phyloP scores from a whole-genome alignment of 306 rosid species.

The Phaseolus lunatus region DNA sequence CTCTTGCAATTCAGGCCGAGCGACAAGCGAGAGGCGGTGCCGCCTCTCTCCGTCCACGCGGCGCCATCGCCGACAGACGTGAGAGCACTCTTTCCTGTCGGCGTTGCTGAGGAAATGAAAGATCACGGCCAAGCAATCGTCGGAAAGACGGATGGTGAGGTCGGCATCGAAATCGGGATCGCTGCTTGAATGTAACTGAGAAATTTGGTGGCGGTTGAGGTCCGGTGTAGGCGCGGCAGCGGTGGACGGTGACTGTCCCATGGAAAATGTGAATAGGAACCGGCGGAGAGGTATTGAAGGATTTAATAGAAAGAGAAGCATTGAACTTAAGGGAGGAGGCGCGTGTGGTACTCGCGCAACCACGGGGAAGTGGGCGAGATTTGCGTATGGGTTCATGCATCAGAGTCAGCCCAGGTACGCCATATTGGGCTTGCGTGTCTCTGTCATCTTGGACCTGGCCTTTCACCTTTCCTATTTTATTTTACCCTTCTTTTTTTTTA shows the following conservation, averaged over 20 bases:
- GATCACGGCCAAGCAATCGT: conserved; percentile 67
- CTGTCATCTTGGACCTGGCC: conserved; percentile 18
- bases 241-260: conserved; percentile 79
- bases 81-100: conserved; percentile 70
- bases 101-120: conserved; percentile 63
- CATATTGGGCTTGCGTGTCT: conserved; percentile 28
- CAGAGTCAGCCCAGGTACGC: conserved; percentile 39
- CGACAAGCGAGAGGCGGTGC: conserved; percentile 63
- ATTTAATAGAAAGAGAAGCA: not conserved
- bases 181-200: conserved; percentile 1
- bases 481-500: not conserved
- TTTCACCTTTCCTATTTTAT: not conserved
- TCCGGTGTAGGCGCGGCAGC: conserved; percentile 44
- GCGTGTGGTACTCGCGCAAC: conserved; percentile 50
- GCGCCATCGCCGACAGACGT: conserved; percentile 71
- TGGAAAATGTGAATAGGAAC: not conserved
- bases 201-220: not conserved
- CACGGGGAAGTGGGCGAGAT: not conserved
- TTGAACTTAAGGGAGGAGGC: not conserved
- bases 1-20: conserved; percentile 55
- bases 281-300: conserved; percentile 2
- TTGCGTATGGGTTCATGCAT: conserved; percentile 22
- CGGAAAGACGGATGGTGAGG: conserved; percentile 64
- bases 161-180: conserved; percentile 27
- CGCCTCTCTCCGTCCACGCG: conserved; percentile 74